Conservation (phyloP, 176 grass and related monocot species). For the Oryza glaberrima region DNA sequence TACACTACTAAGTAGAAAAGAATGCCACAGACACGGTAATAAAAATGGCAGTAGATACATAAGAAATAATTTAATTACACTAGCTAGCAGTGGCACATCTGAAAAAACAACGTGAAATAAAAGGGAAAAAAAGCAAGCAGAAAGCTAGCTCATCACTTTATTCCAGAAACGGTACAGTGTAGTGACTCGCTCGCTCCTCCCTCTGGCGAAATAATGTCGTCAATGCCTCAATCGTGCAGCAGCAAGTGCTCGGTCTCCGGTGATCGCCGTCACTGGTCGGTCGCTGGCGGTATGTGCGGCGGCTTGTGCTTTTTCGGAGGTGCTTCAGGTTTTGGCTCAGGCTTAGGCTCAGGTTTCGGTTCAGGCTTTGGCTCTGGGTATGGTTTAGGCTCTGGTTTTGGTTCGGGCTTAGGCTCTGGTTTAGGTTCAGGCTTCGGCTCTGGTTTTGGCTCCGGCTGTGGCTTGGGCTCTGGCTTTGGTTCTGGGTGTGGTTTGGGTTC, state of each 20-base stretch:
- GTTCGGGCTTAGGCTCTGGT: not conserved
- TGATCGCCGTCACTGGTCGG: not conserved
- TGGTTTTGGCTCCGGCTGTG: not conserved
- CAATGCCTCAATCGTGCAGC: not conserved
- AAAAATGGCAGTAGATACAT: not conserved
- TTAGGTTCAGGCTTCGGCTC: no score
- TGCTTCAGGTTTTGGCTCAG: not conserved
- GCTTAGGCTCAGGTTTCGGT: not conserved
- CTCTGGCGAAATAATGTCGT: not conserved
- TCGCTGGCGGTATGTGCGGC: not conserved
- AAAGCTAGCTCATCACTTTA: not conserved
- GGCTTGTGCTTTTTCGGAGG: not conserved
- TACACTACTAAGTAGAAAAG: not conserved
- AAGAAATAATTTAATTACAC: not conserved
- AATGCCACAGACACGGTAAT: not conserved
- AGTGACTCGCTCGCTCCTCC: not conserved
- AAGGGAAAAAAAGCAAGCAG: not conserved
- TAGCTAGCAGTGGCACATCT: not conserved
- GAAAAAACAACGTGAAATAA: not conserved
- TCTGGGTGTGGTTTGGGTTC: not conserved
- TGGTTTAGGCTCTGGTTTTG: not conserved
- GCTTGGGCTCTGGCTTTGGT: not conserved
- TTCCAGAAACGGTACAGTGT: not conserved
- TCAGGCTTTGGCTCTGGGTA: not conserved
- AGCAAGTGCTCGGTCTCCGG: not conserved